Evolutionary conservation across 257 asterid species (phyloP).

Genomic region (Ballota nigra): DNA sequence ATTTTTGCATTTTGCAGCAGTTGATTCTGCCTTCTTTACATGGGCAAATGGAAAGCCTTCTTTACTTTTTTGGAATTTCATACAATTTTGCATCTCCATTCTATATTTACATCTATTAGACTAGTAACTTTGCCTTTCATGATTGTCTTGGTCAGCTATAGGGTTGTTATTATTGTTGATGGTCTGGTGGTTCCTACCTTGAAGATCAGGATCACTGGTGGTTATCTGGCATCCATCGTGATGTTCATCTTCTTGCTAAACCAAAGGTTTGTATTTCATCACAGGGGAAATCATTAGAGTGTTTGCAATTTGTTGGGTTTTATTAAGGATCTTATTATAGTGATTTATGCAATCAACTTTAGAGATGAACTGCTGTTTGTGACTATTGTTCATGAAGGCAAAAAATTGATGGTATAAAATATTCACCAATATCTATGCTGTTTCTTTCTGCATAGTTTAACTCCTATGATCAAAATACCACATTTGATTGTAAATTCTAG

Average conservation of each 20-base stretch:
- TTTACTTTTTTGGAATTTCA: not conserved
- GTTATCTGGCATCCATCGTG: constrained; percentile 98
- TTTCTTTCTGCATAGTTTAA: not conserved
- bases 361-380: not conserved
- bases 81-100: constrained; percentile 8
- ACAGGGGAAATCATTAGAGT: not conserved
- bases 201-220: constrained; percentile 99
- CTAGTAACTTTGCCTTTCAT: not conserved
- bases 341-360: constrained; percentile 18
- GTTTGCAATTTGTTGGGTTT: not conserved
- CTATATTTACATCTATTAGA: not conserved
- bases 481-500: not conserved
- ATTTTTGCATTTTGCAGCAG: constrained; percentile 93
- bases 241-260: constrained; percentile 80
- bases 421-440: not conserved
- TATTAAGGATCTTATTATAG: not conserved
- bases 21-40: constrained; percentile 91
- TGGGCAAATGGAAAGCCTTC: constrained; percentile 90
- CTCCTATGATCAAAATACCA: not conserved
- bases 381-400: not conserved
- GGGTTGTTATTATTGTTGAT: constrained; percentile 26
- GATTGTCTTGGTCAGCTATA: not conserved
- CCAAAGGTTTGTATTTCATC: constrained; percentile 67
- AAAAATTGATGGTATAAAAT: not conserved
- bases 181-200: constrained; percentile 98